Conservation (phyloP, 179 eudicot genomes). For the Pouteria campechiana region DNA sequence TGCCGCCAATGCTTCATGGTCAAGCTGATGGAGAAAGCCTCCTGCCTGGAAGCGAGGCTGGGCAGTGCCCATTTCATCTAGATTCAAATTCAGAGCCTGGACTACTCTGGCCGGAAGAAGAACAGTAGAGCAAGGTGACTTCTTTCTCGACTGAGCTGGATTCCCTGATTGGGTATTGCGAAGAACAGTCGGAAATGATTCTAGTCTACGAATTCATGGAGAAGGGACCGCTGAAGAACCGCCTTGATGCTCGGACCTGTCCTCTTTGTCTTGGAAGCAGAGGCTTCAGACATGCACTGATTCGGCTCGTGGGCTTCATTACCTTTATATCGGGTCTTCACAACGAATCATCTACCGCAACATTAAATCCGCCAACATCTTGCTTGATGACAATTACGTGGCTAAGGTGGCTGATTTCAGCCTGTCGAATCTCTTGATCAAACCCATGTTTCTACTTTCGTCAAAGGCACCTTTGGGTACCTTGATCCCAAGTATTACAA, state of each 20-base stretch:
- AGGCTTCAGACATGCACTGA: conserved; percentile 59
- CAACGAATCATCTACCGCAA: conserved; percentile 55
- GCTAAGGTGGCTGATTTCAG: conserved; percentile 71
- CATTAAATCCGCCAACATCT: conserved; percentile 58
- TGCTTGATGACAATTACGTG: conserved; percentile 41
- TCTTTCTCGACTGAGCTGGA: no score
- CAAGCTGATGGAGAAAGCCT: no score
- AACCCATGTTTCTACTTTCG: conserved; percentile 30
- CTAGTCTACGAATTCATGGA: conserved; percentile 70
- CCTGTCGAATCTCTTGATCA: conserved; percentile 36
- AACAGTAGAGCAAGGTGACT: conserved; percentile 30
- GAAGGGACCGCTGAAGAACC: conserved; percentile 40
- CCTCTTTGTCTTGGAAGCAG: conserved; percentile 40
- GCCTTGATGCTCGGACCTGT: not conserved
- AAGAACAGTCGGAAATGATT: conserved; percentile 56
- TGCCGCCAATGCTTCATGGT: no score
- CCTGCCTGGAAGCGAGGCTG: conserved; percentile 8
- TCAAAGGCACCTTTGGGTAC: conserved; percentile 62
- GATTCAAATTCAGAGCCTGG: conserved; percentile 32
- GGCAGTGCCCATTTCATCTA: conserved; percentile 21
- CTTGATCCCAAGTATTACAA: conserved; percentile 45
- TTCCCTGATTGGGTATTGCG: conserved; percentile 59
- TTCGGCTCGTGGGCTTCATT: conserved; percentile 50
- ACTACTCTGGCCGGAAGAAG: conserved; percentile 43
- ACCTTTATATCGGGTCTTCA: conserved; percentile 40